A percentile compares a stretch with the other conserved stretches of the same genome.
These are phyloP conservation scores for Mycena rosella DNA, from an alignment of 768 basidiomycete species.

Conservation along the genomic window DNA sequence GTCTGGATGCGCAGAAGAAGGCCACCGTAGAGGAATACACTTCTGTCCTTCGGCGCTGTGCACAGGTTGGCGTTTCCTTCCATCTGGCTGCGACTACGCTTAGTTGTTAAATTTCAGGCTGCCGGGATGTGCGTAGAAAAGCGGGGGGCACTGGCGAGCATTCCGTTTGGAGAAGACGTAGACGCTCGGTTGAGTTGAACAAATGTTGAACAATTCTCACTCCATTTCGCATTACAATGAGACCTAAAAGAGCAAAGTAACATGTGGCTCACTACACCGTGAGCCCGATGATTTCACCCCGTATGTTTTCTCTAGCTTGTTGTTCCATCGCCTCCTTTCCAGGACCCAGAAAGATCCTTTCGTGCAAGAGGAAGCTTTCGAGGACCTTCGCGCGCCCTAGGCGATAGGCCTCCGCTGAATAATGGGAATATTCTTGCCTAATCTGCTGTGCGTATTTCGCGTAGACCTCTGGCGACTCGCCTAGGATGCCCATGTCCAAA, in stretches of 20 bases:
- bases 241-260: not conserved
- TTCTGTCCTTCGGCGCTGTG: slow-evolving; percentile 57
- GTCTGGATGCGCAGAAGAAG: slow-evolving; percentile 42
- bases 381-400: slow-evolving; percentile 34
- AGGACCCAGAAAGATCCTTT: slow-evolving; percentile 28
- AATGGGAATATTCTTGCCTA: slow-evolving; percentile 33
- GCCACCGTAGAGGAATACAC: slow-evolving; percentile 47
- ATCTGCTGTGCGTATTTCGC: slow-evolving; percentile 30
- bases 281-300: slow-evolving; percentile 27
- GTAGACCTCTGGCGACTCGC: slow-evolving; percentile 22
- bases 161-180: slow-evolving; percentile 49
- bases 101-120: slow-evolving; percentile 52
- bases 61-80: slow-evolving; percentile 8
- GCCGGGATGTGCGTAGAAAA: slow-evolving; percentile 74
- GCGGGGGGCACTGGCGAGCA: slow-evolving; percentile 69
- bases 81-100: not conserved
- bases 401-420: slow-evolving; percentile 26
- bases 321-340: slow-evolving; percentile 30
- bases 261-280: too few relatives aligned
- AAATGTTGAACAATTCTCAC: too few relatives aligned
- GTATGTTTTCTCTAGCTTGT: slow-evolving; percentile 33
- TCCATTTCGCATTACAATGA: too few relatives aligned
- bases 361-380: slow-evolving; percentile 27
- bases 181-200: slow-evolving; percentile 31
- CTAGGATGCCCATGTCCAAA: slow-evolving; percentile 38